Evolutionary conservation across 352 stramenopile genomes (phyloP).

Genomic region (Pythium coloratum): DNA sequence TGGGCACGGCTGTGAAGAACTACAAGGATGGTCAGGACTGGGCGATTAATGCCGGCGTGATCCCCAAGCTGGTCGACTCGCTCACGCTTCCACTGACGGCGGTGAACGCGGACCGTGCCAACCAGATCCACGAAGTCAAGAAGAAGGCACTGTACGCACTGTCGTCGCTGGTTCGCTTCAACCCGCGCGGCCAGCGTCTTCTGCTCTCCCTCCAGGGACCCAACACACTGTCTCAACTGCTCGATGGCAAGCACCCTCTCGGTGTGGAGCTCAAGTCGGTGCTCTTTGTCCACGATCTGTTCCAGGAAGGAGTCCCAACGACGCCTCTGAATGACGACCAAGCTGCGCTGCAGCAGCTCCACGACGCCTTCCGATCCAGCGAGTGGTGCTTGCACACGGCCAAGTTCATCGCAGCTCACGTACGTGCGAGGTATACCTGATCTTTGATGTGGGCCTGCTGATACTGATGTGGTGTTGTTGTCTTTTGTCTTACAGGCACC

Average conservation of each 20-base stretch:
- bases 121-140: constrained; percentile 65
- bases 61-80: constrained; percentile 69
- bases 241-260: constrained; percentile 39
- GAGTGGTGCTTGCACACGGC: constrained; percentile 62
- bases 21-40: constrained; percentile 82
- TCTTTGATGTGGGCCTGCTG: too few relatives aligned
- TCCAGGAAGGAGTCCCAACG: constrained; percentile 37
- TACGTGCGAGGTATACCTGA: constrained; percentile 11
- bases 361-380: constrained; percentile 42
- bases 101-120: background rate
- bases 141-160: constrained; percentile 84
- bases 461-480: constrained; percentile 2
- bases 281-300: constrained; percentile 70
- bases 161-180: constrained; percentile 67
- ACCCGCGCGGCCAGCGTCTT: constrained; percentile 65
- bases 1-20: constrained; percentile 81
- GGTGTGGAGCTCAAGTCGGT: constrained; percentile 73
- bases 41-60: constrained; percentile 68
- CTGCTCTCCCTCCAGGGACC: constrained; percentile 42
- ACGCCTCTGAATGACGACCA: constrained; percentile 11
- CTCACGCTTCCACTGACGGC: constrained; percentile 38
- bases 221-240: constrained; percentile 31
- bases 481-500: constrained; percentile 28
- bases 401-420: constrained; percentile 38
- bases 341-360: constrained; percentile 45